Evolutionary conservation across 805 yeast genomes (phyloP), one percentile per base, ranked within the genome.

Genomic region (Candida berthetii): DNA sequence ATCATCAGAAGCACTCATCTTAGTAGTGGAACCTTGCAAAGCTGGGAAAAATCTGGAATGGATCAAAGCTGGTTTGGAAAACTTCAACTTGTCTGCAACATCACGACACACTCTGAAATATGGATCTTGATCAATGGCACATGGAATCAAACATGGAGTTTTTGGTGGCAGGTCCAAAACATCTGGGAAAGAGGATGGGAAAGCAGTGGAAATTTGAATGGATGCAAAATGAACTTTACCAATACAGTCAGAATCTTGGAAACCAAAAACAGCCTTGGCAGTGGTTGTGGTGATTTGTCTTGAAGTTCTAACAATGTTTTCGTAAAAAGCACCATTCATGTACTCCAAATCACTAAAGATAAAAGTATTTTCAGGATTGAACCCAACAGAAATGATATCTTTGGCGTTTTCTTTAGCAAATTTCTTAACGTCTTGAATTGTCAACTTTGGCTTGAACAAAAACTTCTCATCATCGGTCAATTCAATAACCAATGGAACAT

Each of bases 101-200:
- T 93, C 99, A 67, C 99, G 78, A 65, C 96, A 87, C 18, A 93
- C 95, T 66, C 99, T 78, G 72, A 93, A 93, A 65, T 93, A 93
- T 25, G 99, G 98, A 64, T 93, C 99, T 71, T 91, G 99, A 62
- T 93, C 99, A 61, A 93, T 93, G 37, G 99, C 99, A 74, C 99
- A 93, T 32, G 99, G 99, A 63, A 93, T 93, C 63, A 93, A 72
- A 65, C 96, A 88, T 47, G 96, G 98, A 0, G 97, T 88, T 69
- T 90, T 93, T 38, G 81, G 71, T 36, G 95, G 87, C 55, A 82
- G 66, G 7, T 87, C 96, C 53, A 93, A 76, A 19, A 93, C 85
- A 48, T 83, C 96, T 3, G 98, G 99, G 76, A 87, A 93, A 13
- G 97, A 86, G 38, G 91, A 85, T 44, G 96, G 95, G 71, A 93